Percentiles rank a stretch among this genome's conserved stretches.
These are phyloP conservation scores for Penicillium sp. DNA, from an alignment of 2,329 filamentous ascomycete genomes.

Conservation along the genomic window DNA sequence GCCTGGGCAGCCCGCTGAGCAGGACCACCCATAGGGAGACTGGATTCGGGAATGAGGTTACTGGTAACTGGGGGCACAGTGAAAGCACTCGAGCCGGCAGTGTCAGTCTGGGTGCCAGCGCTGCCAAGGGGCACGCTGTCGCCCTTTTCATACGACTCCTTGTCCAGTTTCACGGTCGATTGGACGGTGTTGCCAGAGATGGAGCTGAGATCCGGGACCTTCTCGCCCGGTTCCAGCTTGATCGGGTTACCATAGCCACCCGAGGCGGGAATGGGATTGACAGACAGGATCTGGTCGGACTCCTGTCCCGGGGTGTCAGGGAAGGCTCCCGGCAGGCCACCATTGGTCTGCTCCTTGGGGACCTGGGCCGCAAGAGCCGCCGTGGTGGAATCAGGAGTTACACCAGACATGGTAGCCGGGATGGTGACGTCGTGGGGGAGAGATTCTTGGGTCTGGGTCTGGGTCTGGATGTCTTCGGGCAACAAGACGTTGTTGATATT, in stretches of 20 bases:
- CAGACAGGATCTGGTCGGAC: conserved; percentile 43
- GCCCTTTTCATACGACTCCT: conserved; percentile 83
- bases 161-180: conserved; percentile 66
- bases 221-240: conserved; percentile 74
- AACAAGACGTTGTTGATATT: conserved; percentile 93
- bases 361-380: conserved; percentile 58
- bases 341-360: conserved; percentile 57
- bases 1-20: conserved; percentile 31
- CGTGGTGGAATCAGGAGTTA: conserved; percentile 70
- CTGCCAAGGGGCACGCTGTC: conserved; percentile 52
- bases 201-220: conserved; percentile 68
- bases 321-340: conserved; percentile 64
- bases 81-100: conserved; percentile 39
- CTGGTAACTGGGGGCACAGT: conserved; percentile 59
- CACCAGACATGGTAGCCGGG: conserved; percentile 56
- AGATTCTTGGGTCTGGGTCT: conserved; percentile 9
- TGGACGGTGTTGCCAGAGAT: conserved; percentile 71
- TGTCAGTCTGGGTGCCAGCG: conserved; percentile 45
- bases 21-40: conserved; percentile 64
- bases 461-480: conserved; percentile 64
- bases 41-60: conserved; percentile 79
- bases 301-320: conserved; percentile 68
- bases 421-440: conserved; percentile 3
- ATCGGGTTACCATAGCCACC: conserved; percentile 73
- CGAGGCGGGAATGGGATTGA: conserved; percentile 62